These are phyloP conservation scores for Microbotryum saponariae DNA, from an alignment of 1,284 basidiomycete species.

Conservation along the genomic window DNA sequence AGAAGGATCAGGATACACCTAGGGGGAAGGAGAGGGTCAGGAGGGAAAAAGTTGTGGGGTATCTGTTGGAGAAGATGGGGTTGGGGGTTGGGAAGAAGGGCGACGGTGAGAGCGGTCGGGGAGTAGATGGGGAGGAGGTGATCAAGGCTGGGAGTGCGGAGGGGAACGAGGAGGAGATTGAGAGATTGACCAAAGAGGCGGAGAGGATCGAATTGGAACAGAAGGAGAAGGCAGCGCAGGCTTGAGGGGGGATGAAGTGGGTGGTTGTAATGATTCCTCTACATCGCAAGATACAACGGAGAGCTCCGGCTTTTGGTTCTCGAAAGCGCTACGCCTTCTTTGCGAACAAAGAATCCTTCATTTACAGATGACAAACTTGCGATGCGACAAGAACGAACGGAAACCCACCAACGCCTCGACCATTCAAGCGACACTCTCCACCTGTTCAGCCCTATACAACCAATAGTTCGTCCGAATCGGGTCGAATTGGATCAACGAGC, in stretches of 20 bases:
- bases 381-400: no score
- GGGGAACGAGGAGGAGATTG: conserved; percentile 7
- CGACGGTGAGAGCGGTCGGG: not conserved
- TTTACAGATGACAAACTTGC: no score
- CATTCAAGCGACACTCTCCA: no score
- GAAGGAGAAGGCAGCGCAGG: conserved; percentile 6
- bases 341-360: no score
- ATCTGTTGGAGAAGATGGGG: conserved; percentile 30
- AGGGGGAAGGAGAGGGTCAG: conserved; percentile 23
- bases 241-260: no score
- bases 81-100: conserved; percentile 25
- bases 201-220: conserved; percentile 24
- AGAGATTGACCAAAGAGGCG: conserved; percentile 18
- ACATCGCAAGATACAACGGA: no score
- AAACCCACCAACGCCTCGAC: no score
- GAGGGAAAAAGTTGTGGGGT: conserved; percentile 27
- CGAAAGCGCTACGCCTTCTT: no score
- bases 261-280: no score
- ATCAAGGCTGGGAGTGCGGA: not conserved
- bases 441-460: not conserved
- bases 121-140: not conserved
- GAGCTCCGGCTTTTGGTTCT: no score
- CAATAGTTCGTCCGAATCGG: conserved; percentile 29
- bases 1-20: conserved; percentile 14
- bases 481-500: conserved; percentile 23